Conservation (phyloP, 2,329 filamentous ascomycete genomes). For the Fonsecaea erecta region DNA sequence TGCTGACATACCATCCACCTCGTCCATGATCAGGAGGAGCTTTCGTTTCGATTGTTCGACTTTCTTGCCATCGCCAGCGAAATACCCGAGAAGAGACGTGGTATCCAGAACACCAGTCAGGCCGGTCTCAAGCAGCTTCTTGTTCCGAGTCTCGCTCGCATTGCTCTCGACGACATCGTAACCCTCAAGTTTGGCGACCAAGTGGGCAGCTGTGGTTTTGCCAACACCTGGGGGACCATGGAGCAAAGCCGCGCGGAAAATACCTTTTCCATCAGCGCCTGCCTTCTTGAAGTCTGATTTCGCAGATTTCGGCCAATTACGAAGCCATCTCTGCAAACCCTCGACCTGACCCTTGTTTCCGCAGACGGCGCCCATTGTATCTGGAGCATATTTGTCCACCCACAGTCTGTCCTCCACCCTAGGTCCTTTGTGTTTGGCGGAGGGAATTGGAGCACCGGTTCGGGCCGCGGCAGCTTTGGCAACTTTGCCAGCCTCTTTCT, state of each 20-base stretch:
- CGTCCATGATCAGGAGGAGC: conserved; percentile 95
- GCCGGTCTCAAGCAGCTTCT: conserved; percentile 88
- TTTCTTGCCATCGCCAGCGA: conserved; percentile 79
- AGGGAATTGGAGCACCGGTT: conserved; percentile 45
- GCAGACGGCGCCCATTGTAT: conserved; percentile 82
- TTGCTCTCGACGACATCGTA: conserved; percentile 95
- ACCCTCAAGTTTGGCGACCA: conserved; percentile 89
- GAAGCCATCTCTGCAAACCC: conserved; percentile 85
- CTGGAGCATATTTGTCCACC: conserved; percentile 95
- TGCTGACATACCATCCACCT: conserved; percentile 98
- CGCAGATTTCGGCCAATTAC: conserved; percentile 76
- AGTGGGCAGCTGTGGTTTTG: conserved; percentile 94
- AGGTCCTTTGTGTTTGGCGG: conserved; percentile 48
- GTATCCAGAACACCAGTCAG: conserved; percentile 92
- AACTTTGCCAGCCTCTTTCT: conserved; percentile 53
- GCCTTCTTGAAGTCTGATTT: conserved; percentile 80
- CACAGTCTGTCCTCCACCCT: conserved; percentile 71
- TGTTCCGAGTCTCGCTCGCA: conserved; percentile 92
- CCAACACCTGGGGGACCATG: conserved; percentile 95
- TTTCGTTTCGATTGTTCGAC: conserved; percentile 86
- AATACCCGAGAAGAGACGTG: conserved; percentile 88
- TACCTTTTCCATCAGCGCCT: conserved; percentile 82
- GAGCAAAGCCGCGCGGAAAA: conserved; percentile 87
- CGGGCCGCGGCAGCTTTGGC: conserved; percentile 50
- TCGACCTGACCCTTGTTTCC: conserved; percentile 92